phyloP scores from a whole-genome alignment of 371 early-diverging fungal species.

The Apophysomyces ossiformis region DNA sequence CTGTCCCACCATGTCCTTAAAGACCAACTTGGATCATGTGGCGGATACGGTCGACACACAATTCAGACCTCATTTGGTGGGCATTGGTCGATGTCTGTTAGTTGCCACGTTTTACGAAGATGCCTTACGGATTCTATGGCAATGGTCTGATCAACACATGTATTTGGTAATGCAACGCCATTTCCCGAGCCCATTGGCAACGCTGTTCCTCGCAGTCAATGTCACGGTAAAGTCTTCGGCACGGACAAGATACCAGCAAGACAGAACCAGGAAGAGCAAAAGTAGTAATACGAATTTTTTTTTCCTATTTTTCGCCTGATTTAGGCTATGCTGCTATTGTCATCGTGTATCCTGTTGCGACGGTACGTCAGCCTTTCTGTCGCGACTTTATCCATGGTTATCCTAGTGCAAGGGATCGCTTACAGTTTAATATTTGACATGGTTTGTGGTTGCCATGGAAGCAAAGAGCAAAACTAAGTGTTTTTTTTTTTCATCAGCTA shows the following conservation, averaged over 20 bases:
- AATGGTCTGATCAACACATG: constrained; percentile 35
- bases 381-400: constrained; percentile 69
- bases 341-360: constrained; percentile 77
- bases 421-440: constrained; percentile 91
- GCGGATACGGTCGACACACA: constrained; percentile 51
- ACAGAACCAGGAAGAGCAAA: no score
- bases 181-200: constrained; percentile 20
- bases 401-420: constrained; percentile 82
- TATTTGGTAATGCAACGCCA: constrained; percentile 31
- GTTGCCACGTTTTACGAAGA: constrained; percentile 48
- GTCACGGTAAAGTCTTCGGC: constrained; percentile 53
- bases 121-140: constrained; percentile 34
- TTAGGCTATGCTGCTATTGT: constrained; percentile 75
- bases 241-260: no score
- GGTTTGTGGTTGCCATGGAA: constrained; percentile 19
- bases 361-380: constrained; percentile 78
- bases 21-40: constrained; percentile 53
- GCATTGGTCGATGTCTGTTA: constrained; percentile 34
- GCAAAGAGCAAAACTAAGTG: not conserved
- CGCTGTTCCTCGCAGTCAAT: constrained; percentile 55
- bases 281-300: no score
- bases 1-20: not conserved
- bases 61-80: constrained; percentile 32
- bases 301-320: no score
- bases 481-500: constrained; percentile 28